Base-by-base conservation (phyloP, 345 rosid species). In the Rhodomyrtus tomentosa region DNA sequence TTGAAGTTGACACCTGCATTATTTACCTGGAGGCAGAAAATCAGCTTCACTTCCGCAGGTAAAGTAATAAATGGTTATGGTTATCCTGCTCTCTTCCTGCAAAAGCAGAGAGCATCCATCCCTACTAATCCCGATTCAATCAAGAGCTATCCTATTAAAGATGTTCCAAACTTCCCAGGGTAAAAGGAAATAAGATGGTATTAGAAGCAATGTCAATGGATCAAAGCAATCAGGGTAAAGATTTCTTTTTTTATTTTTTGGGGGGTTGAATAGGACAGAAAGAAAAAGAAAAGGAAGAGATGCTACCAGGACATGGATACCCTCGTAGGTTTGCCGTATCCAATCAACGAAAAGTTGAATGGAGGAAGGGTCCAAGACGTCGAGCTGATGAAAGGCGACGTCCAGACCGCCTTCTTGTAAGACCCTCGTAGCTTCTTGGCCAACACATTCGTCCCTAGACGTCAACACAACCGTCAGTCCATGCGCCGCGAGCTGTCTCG, bases 1-100 rank as follows among this genome's bases (percentile, higher is more conserved):
- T 95, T 97, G 90, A 90, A 92, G 87, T 95, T 97, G 82, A 95
- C 96, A 86, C 98, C 99, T 15, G 99, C 99, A 88, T 97, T 97
- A 85, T 97, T 97, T 62, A 97, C 93, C 99, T 97, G 87, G 9
- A 86, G n/a, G 38, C 58, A 81, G 32, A 7, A 82, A 55, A 58
- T 38, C 84, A 5, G 9, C 42, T 50, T 59, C 50, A 45, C 15
- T 20, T 21, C 55, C 12, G 40, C 80, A 49, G 74, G 76, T 56
- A 8, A 22, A 45, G 24, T 36, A 20, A 20, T 16, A 25, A 36
- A 42, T 0, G 79, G 7, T 24, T 4, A 36, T 68, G 45, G 79
- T 4, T 36, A 68, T 68, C 79, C 79, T 36, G 18, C 45, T 18
- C 79, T 18, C 79, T 68, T 18, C 45, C 7, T 36, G 45, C 79